A percentile compares a stretch with the other conserved stretches of the same genome.
phyloP scores from a whole-genome alignment of 441 rosid genomes.

The Iberis amara region DNA sequence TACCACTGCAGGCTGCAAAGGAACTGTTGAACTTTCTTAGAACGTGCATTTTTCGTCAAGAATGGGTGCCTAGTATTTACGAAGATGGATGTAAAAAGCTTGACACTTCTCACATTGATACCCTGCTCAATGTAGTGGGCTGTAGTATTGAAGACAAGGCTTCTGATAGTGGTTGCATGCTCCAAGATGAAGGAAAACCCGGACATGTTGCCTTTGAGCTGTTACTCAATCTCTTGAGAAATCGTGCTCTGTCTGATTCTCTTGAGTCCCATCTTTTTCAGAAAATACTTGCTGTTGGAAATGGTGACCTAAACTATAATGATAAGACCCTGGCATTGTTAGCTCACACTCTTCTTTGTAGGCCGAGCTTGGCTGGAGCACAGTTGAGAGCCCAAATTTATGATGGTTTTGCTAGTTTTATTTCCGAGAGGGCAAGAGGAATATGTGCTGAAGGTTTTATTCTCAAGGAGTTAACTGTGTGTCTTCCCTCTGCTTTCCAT shows the following conservation, averaged over 20 bases:
- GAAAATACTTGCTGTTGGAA: slow-evolving; percentile 69
- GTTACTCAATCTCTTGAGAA: slow-evolving; percentile 64
- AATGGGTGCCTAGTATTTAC: slow-evolving; percentile 63
- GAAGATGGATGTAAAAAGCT: slow-evolving; percentile 75
- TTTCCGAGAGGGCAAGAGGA: slow-evolving; percentile 51
- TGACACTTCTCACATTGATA: slow-evolving; percentile 64
- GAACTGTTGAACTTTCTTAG: slow-evolving; percentile 82
- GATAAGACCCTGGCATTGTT: slow-evolving; percentile 76
- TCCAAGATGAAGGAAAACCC: slow-evolving; percentile 62
- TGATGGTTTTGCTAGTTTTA: slow-evolving; percentile 53
- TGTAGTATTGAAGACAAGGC: slow-evolving; percentile 52
- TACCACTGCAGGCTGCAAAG: slow-evolving; percentile 80
- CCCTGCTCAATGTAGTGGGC: slow-evolving; percentile 66
- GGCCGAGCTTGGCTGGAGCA: slow-evolving; percentile 63
- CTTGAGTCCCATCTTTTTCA: slow-evolving; percentile 81
- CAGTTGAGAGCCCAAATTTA: slow-evolving; percentile 66
- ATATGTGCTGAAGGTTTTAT: slow-evolving; percentile 49
- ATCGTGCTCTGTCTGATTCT: slow-evolving; percentile 55
- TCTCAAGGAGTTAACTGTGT: slow-evolving; percentile 58
- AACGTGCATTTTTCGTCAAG: slow-evolving; percentile 63
- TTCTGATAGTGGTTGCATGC: slow-evolving; percentile 44
- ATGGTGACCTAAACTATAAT: slow-evolving; percentile 57
- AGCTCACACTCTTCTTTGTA: slow-evolving; percentile 68
- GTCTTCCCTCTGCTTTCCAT: slow-evolving; percentile 89
- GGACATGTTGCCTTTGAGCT: slow-evolving; percentile 73